Percentiles rank a stretch among this genome's conserved stretches.
Conservation (phyloP, 176 grass and related monocot genomes). For the Oryza glumipatula region DNA sequence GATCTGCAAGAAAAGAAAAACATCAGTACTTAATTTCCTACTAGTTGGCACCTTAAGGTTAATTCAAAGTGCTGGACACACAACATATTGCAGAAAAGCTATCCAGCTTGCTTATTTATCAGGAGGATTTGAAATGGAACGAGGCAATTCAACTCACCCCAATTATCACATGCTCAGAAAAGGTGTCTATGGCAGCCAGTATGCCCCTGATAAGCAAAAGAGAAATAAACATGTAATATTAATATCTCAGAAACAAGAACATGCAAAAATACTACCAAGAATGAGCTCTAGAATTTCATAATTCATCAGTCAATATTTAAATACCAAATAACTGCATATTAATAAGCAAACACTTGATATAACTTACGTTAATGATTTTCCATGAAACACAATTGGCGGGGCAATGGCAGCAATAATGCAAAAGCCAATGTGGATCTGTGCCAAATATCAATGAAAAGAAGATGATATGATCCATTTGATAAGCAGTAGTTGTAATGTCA, state of each 20-base stretch:
- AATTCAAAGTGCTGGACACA: neutral
- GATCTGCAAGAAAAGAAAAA: conserved; percentile 55
- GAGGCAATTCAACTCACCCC: conserved; percentile 60
- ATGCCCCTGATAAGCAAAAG: conserved; percentile 64
- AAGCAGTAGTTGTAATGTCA: conserved; percentile 14
- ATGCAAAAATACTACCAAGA: neutral
- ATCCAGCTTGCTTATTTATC: neutral
- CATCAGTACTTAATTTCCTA: neutral
- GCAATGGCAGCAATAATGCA: conserved; percentile 98
- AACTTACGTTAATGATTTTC: conserved; percentile 88
- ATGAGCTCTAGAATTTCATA: conserved; percentile 5
- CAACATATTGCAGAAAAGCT: conserved; percentile 1
- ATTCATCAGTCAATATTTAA: conserved; percentile 9
- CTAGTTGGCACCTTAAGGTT: neutral
- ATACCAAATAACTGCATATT: neutral
- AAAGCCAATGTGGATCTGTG: conserved; percentile 84
- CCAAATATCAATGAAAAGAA: conserved; percentile 22
- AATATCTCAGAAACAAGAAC: neutral
- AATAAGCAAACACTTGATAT: neutral
- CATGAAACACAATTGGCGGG: conserved; percentile 79
- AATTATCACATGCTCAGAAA: conserved; percentile 75
- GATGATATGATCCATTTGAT: neutral
- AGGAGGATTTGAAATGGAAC: neutral
- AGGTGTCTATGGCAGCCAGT: conserved; percentile 81
- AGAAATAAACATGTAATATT: neutral